A percentile compares a stretch with the other conserved stretches of the same genome.
These are phyloP conservation scores for Collariella sp. DNA, from an alignment of 495 filamentous ascomycete species.

Conservation along the genomic window DNA sequence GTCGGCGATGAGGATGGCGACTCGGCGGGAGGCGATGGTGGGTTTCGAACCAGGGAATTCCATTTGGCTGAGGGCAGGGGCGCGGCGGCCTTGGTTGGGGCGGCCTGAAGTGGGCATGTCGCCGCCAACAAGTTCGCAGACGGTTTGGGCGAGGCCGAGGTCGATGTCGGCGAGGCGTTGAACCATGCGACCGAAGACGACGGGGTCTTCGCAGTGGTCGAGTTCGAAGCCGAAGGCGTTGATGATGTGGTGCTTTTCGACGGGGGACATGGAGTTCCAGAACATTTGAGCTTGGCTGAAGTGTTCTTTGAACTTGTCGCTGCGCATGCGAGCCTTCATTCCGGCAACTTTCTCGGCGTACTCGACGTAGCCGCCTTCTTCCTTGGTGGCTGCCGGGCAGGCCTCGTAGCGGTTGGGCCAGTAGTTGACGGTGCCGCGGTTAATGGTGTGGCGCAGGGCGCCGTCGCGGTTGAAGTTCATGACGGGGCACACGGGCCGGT, in stretches of 20 bases:
- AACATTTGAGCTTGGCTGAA: conserved; percentile 62
- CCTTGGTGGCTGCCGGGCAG: conserved; percentile 48
- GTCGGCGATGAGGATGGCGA: conserved; percentile 75
- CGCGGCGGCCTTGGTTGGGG: conserved; percentile 58
- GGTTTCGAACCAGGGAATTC: conserved; percentile 55
- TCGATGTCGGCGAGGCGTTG: conserved; percentile 66
- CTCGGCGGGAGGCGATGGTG: conserved; percentile 60
- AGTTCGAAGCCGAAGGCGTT: conserved; percentile 75
- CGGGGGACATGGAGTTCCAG: conserved; percentile 67
- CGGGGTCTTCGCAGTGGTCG: conserved; percentile 78
- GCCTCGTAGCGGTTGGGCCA: conserved; percentile 75
- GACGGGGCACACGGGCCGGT: conserved; percentile 63
- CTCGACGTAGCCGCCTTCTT: conserved; percentile 61
- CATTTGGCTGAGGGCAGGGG: conserved; percentile 57
- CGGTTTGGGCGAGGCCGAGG: conserved; percentile 56
- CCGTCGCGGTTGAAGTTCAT: conserved; percentile 78
- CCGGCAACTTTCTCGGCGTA: conserved; percentile 58
- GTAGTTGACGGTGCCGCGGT: conserved; percentile 68
- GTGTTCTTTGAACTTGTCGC: conserved; percentile 76
- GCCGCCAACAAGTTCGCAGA: conserved; percentile 58
- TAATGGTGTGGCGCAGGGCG: conserved; percentile 49
- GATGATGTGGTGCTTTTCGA: conserved; percentile 63
- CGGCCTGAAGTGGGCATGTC: conserved; percentile 45
- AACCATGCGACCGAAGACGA: conserved; percentile 67
- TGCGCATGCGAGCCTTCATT: conserved; percentile 60